A percentile compares a stretch with the other conserved stretches of the same genome.
phyloP scores from a whole-genome alignment of 208 protist genomes.

The Acanthamoeba triangularis region DNA sequence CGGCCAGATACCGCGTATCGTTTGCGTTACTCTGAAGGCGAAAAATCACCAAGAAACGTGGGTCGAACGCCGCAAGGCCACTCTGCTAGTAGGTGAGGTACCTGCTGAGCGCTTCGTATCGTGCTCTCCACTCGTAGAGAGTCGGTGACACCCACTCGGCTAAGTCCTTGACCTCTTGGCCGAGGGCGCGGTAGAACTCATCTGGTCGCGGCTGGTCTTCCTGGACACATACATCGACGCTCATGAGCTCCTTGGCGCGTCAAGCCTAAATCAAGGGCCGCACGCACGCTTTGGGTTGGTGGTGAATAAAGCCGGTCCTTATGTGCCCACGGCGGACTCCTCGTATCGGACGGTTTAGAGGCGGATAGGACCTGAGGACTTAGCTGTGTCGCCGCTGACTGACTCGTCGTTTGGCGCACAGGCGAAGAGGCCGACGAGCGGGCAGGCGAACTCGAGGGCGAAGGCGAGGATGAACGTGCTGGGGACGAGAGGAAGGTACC shows the following conservation, averaged over 20 bases:
- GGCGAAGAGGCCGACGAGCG: not conserved
- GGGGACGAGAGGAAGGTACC: not conserved
- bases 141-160: slow-evolving; percentile 1
- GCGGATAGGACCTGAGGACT: not conserved
- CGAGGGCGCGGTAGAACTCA: not conserved
- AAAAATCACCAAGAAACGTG: too few relatives aligned
- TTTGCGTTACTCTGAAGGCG: not conserved
- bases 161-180: slow-evolving; percentile 34
- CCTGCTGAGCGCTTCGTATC: not conserved
- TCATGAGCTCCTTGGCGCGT: too few relatives aligned
- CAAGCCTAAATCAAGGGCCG: too few relatives aligned
- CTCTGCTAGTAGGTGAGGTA: not conserved
- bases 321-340: not conserved
- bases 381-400: not conserved
- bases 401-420: not conserved
- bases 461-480: not conserved
- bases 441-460: not conserved
- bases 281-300: not conserved
- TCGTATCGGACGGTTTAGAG: too few relatives aligned
- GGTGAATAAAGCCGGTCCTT: not conserved
- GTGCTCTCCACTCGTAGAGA: not conserved
- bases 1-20: not conserved
- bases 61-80: not conserved
- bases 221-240: not conserved
- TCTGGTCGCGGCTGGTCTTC: not conserved